Evolutionary conservation across 257 asterid genomes (phyloP).

Genomic region (Forsythia suspensa): DNA sequence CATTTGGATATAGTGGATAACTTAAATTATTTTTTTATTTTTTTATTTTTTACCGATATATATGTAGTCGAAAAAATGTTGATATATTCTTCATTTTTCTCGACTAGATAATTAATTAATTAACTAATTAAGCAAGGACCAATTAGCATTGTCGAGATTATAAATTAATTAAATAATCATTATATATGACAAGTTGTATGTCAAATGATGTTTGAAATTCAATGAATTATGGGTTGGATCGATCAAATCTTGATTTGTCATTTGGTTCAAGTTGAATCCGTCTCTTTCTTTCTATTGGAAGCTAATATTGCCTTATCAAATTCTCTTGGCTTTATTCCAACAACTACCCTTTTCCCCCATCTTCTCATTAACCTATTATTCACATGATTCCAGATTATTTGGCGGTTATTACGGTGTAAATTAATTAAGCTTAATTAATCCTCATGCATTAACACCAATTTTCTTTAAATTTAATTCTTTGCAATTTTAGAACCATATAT

Average conservation of each 20-base stretch:
- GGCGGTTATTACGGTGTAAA: neutral
- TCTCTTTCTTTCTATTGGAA: constrained; percentile 18
- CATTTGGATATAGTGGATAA: neutral
- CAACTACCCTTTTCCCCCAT: neutral
- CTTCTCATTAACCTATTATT: neutral
- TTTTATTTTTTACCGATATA: no score
- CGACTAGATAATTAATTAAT: neutral
- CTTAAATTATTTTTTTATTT: no score
- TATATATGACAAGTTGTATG: neutral
- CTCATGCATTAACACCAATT: neutral
- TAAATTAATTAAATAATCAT: neutral
- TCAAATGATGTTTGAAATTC: constrained; percentile 12
- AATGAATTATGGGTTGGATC: constrained; percentile 7
- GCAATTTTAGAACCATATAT: no score
- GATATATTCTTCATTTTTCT: neutral
- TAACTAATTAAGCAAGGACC: neutral
- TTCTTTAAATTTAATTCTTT: no score
- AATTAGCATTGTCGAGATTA: neutral
- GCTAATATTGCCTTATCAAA: neutral
- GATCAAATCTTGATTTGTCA: constrained; percentile 12
- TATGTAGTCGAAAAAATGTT: neutral
- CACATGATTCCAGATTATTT: constrained; percentile 1
- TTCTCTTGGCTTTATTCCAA: neutral
- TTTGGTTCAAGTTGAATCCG: constrained; percentile 21
- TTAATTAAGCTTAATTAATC: neutral